A percentile compares a stretch with the other conserved stretches of the same genome.
Conservation (phyloP, 495 filamentous ascomycete species). For the Trichocladium antarcticum region DNA sequence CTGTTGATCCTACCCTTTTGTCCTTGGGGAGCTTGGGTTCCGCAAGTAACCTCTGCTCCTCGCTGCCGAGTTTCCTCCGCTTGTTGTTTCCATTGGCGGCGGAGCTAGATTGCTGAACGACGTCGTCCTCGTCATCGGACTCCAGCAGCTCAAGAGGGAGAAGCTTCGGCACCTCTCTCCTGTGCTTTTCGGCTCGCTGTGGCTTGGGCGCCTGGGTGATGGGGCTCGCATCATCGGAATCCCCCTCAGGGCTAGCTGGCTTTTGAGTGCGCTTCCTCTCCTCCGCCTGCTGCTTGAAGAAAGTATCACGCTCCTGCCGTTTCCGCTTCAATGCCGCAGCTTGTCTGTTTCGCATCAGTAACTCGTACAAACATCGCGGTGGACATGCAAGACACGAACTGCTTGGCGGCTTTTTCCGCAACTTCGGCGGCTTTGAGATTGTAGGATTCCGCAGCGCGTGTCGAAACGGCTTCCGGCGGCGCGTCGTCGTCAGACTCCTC, state of each 20-base stretch:
- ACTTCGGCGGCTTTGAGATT: constrained; percentile 26
- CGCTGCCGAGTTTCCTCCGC: constrained; percentile 27
- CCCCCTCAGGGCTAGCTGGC: constrained; percentile 1
- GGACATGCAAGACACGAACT: constrained; percentile 19
- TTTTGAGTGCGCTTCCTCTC: constrained; percentile 25
- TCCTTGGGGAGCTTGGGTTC: constrained; percentile 28
- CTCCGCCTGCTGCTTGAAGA: constrained; percentile 37
- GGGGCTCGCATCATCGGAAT: constrained; percentile 13
- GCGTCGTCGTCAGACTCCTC: constrained; percentile 35
- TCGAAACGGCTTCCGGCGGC: constrained; percentile 37
- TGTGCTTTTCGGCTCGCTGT: constrained; percentile 17
- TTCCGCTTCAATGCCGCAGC: constrained; percentile 34
- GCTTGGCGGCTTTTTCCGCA: constrained; percentile 32
- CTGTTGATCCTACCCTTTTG: constrained; percentile 29
- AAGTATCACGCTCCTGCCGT: constrained; percentile 36
- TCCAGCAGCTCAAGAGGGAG: constrained; percentile 39
- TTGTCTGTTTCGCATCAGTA: constrained; percentile 25
- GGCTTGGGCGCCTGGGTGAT: constrained; percentile 5
- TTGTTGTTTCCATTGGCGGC: constrained; percentile 18
- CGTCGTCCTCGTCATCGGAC: constrained; percentile 32
- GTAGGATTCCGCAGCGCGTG: constrained; percentile 27
- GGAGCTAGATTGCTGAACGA: constrained; percentile 11
- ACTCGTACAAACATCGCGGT: neutral
- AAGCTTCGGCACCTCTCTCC: constrained; percentile 27
- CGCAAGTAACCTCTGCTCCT: constrained; percentile 15